Percentiles rank a stretch among this genome's conserved stretches.
phyloP scores from a whole-genome alignment of 1,139 yeast genomes.

The Taiozyma sp. region DNA sequence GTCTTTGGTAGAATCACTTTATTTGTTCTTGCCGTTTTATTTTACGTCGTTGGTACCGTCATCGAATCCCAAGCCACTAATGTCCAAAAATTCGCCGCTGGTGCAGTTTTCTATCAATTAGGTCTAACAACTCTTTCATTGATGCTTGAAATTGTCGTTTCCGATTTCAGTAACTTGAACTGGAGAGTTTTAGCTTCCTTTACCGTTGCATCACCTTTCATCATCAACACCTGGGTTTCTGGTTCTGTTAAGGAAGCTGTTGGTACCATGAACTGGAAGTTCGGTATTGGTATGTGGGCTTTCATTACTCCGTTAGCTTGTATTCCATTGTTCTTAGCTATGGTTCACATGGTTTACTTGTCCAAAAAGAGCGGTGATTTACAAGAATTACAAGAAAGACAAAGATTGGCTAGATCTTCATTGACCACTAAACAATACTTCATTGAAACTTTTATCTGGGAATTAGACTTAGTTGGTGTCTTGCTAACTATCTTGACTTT shows the following conservation, averaged over 20 bases:
- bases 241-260: conserved; percentile 44
- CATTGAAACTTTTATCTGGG: conserved; percentile 38
- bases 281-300: conserved; percentile 75
- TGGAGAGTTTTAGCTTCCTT: conserved; percentile 60
- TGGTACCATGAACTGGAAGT: conserved; percentile 43
- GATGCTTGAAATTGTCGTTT: conserved; percentile 48
- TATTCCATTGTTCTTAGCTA: conserved; percentile 46
- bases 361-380: conserved; percentile 40
- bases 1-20: conserved; percentile 61
- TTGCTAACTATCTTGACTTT: conserved; percentile 43
- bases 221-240: conserved; percentile 67
- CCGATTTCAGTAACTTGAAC: conserved; percentile 60
- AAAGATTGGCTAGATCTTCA: conserved; percentile 19
- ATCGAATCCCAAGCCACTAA: conserved; percentile 57
- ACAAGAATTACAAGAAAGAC: conserved; percentile 22
- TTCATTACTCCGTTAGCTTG: conserved; percentile 57
- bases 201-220: conserved; percentile 61
- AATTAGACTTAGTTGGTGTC: conserved; percentile 51
- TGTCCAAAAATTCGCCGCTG: conserved; percentile 60
- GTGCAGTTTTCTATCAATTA: conserved; percentile 58
- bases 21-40: conserved; percentile 43
- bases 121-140: conserved; percentile 62
- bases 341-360: conserved; percentile 42
- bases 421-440: conserved; percentile 25
- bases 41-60: conserved; percentile 62